Evolutionary conservation across 2,329 filamentous ascomycete species (phyloP).

Genomic region (Clarireedia homoeocarpa): DNA sequence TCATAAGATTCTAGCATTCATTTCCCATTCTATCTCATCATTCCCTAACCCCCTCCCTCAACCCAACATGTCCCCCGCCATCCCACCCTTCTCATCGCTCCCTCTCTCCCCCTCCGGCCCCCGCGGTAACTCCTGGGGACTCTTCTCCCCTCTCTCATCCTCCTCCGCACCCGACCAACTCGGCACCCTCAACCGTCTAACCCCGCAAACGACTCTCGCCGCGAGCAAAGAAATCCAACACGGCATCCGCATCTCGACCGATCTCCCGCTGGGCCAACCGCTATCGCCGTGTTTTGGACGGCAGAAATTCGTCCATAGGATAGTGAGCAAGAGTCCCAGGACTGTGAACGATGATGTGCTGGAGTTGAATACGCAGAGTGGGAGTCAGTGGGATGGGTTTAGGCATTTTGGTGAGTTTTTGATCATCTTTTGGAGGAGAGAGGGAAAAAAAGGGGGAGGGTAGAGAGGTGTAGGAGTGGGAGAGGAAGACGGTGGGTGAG

Average conservation of each 20-base stretch:
- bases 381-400: slow-evolving; percentile 39
- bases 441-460: no score
- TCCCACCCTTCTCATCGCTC: slow-evolving; percentile 31
- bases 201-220: slow-evolving; percentile 31
- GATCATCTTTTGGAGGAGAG: no score
- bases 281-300: slow-evolving; percentile 18
- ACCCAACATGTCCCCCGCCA: background rate
- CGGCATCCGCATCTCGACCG: slow-evolving; percentile 5
- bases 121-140: slow-evolving; percentile 35
- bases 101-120: slow-evolving; percentile 34
- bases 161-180: slow-evolving; percentile 29
- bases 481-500: background rate
- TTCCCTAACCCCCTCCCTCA: no score
- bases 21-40: no score
- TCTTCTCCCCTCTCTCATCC: slow-evolving; percentile 31
- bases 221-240: slow-evolving; percentile 19
- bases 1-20: no score
- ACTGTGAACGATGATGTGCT: slow-evolving; percentile 54
- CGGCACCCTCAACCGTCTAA: slow-evolving; percentile 38
- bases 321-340: slow-evolving; percentile 43
- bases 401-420: slow-evolving; percentile 30
- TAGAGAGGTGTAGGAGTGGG: no score
- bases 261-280: slow-evolving; percentile 1
- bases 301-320: slow-evolving; percentile 49
- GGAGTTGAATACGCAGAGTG: slow-evolving; percentile 46